Evolutionary conservation across 352 stramenopile species (phyloP), one percentile per base, ranked within the genome.

Genomic region (Thraustochytrium sp.): DNA sequence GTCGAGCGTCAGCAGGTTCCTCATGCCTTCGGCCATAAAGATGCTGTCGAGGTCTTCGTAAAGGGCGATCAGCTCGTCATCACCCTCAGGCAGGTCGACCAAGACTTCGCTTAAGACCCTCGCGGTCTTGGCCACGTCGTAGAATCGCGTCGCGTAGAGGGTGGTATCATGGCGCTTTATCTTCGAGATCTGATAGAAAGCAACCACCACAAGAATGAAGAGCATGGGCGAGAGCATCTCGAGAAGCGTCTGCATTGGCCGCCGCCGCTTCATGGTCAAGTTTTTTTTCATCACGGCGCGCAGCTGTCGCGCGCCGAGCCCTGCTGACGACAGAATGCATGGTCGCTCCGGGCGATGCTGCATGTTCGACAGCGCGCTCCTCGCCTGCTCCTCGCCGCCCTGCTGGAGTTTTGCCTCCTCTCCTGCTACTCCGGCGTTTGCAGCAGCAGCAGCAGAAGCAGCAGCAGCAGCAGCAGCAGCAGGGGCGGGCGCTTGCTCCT

Each of bases 201-300:
- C 34, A 4, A 80, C 48, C 0, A 80, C 31, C 26, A 80, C 46
- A 63, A 80, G 21, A 0, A 68, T 18, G 4, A 80, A 80, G n/a
- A 80, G 29, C 48, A 63, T 42, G 3, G 68, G 68, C 5, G 68
- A 80, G 18, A 80, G n/a, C n/a, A 80, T 42, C 13, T 80, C 68
- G 4, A 75, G 21, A 3, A 80, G 16, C 1, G 53, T 61, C 38
- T 61, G 4, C 0, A 80, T 9, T 4, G 53, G 53, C 36, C 46
- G n/a, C 21, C 68, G 34, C 53, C 68, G 42, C 38, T 80, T 80
- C 34, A 80, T 42, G 9, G 21, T 61, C 3, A 80, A 23, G 68
- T 80, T 80, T 72, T 80, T 80, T 1, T 26, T 31, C 68, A 80
- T 80, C 18, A 80, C 68, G 5, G 68, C 68, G 9, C 31, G 23